A percentile compares a stretch with the other conserved stretches of the same genome.
Evolutionary conservation across 495 filamentous ascomycete genomes (phyloP).

Genomic region (Daldinia caldariorum): DNA sequence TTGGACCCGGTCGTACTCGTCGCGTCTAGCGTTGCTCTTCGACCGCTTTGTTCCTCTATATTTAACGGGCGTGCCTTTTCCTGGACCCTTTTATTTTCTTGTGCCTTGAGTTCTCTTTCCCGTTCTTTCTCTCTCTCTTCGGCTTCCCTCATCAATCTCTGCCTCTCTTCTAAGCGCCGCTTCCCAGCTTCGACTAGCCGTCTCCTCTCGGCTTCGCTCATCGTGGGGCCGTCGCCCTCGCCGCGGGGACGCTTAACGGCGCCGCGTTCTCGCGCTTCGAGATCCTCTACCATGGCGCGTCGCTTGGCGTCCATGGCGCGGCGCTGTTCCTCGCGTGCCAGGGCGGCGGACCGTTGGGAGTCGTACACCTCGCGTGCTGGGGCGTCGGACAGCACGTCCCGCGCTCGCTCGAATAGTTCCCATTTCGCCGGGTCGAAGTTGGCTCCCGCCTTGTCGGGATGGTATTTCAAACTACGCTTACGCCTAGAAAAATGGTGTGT

Average conservation of each 20-base stretch:
- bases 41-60: constrained; percentile 1
- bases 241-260: constrained; percentile 43
- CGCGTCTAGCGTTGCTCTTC: constrained; percentile 8
- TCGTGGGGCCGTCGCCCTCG: constrained; percentile 40
- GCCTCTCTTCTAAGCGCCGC: constrained; percentile 49
- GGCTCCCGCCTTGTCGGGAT: constrained; percentile 61
- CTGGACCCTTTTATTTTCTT: constrained; percentile 7
- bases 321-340: constrained; percentile 48
- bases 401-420: constrained; percentile 58
- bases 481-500: constrained; percentile 32
- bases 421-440: constrained; percentile 58
- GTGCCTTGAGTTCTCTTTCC: constrained; percentile 31
- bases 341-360: constrained; percentile 51
- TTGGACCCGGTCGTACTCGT: constrained; percentile 5
- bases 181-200: constrained; percentile 54
- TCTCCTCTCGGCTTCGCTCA: constrained; percentile 46
- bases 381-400: constrained; percentile 54
- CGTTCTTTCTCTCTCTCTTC: constrained; percentile 51
- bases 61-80: not conserved
- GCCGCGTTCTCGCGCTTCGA: constrained; percentile 48
- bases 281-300: constrained; percentile 48
- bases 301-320: constrained; percentile 45
- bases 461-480: constrained; percentile 57
- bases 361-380: constrained; percentile 57
- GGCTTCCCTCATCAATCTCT: constrained; percentile 51